A percentile compares a stretch with the other conserved stretches of the same genome.
Evolutionary conservation across 176 grass and related monocot genomes (phyloP).

Genomic region (Aegilops longissima): DNA sequence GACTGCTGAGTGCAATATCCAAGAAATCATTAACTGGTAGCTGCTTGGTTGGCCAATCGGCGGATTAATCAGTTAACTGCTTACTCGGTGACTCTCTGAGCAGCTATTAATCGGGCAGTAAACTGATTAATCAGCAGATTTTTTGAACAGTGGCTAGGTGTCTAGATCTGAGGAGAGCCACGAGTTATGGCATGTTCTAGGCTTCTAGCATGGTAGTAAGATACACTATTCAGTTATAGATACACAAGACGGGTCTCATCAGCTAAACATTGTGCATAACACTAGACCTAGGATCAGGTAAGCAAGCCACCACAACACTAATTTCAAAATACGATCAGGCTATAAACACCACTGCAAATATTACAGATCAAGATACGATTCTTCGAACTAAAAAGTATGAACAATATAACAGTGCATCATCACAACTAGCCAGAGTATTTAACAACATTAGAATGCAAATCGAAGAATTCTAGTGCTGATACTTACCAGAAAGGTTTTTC

Average conservation of each 20-base stretch:
- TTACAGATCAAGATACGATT: background rate
- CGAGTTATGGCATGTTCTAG: background rate
- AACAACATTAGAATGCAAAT: background rate
- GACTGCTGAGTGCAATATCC: background rate
- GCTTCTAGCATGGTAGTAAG: background rate
- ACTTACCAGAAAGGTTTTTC: constrained; percentile 41
- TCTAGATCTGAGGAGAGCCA: background rate
- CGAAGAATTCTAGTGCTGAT: background rate
- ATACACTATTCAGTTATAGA: background rate
- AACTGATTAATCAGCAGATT: background rate
- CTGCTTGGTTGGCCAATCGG: background rate
- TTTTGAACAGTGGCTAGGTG: background rate
- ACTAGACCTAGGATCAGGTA: background rate
- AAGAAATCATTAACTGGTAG: background rate
- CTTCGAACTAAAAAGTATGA: background rate
- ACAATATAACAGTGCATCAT: background rate
- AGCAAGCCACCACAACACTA: background rate
- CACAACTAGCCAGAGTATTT: background rate
- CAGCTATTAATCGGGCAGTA: too few species aligned
- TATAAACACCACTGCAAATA: background rate
- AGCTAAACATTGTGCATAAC: background rate
- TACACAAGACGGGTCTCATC: background rate
- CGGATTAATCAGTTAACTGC: background rate
- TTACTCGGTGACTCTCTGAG: background rate
- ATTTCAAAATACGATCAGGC: background rate